Base-by-base conservation (phyloP, 2,329 filamentous ascomycete genomes). In the Cladosporium sp. region DNA sequence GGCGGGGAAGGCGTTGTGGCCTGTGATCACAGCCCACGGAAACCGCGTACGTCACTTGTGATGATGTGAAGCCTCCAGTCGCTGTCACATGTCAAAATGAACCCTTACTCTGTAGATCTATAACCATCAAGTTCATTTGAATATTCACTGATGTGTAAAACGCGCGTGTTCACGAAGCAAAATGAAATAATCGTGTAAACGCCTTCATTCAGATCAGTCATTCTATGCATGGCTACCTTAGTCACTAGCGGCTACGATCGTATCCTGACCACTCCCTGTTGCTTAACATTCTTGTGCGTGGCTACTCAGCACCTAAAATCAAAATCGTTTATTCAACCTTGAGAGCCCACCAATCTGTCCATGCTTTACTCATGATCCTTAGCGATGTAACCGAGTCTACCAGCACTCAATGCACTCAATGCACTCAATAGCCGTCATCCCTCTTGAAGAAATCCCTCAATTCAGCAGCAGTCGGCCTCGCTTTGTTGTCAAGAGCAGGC, bases 381-480 rank as follows among this genome's bases (percentile, higher is more conserved):
- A 4, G 41, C 41, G 2, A 24, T 21, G 41, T 21, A 21, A 5
- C 11, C 3, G n/a, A n/a, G 30, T 18, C 28, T 5, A 34, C 8
- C 6, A 55, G 52, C 18, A 5, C 10, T 12, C 15, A 21, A 34
- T 21, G 52, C 18, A 5, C 10, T 12, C 15, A 21, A 34, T 21
- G 7, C 30, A 21, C 32, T 59, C 21, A 59, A 32, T 70, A 72
- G 3, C 66, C 65, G 47, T 67, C 30, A 11, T 69, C 64, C 58
- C 72, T 73, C 18, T 57, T 67, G 10, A 69, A 65, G 30, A 66
- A 71, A 28, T 73, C 68, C 7, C 59, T 49, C 28, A 71, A 28
- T 47, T 74, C 69, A 28, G 57, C 54, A 3, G 58, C 41, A 34
- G 65, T 71, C 15, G 72, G 73, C 38, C 59, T 66, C 61, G 4